Conservation (phyloP, 768 basidiomycete genomes). For the Harrya chromipes region DNA sequence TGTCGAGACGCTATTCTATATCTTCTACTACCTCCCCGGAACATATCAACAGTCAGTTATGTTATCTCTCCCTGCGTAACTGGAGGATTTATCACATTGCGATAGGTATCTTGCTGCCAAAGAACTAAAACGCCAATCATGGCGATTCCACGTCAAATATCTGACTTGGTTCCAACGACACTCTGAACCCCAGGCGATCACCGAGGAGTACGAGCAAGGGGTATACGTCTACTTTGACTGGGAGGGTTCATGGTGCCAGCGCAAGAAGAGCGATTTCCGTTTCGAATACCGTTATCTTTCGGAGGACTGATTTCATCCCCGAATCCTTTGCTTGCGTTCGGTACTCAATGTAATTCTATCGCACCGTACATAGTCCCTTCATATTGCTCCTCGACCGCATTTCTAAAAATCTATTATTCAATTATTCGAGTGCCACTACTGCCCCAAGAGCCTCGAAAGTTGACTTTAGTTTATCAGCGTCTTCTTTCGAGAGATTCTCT, state of each 20-base stretch:
- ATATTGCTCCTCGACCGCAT: constrained; percentile 14
- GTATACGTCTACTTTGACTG: constrained; percentile 99
- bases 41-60: constrained; percentile 87
- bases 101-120: constrained; percentile 89
- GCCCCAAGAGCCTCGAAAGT: constrained; percentile 89
- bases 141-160: constrained; percentile 99
- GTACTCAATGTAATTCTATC: constrained; percentile 27
- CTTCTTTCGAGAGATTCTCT: constrained; percentile 94
- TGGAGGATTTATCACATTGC: not conserved
- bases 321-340: constrained; percentile 10
- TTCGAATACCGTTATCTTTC: constrained; percentile 95
- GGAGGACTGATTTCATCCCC: constrained; percentile 49
- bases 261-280: constrained; percentile 97
- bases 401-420: constrained; percentile 8
- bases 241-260: constrained; percentile 98
- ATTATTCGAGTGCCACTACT: constrained; percentile 79
- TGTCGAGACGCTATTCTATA: constrained; percentile 96
- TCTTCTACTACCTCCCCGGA: constrained; percentile 97
- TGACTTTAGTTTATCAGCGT: constrained; percentile 93
- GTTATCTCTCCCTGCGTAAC: not conserved
- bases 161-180: constrained; percentile 99
- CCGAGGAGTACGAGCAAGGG: constrained; percentile 99
- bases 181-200: constrained; percentile 96
- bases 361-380: constrained; percentile 15
- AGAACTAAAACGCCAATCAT: constrained; percentile 95